Evolutionary conservation across 805 yeast genomes (phyloP), one percentile per base, ranked within the genome.

Genomic region (Priceomyces castillae): DNA sequence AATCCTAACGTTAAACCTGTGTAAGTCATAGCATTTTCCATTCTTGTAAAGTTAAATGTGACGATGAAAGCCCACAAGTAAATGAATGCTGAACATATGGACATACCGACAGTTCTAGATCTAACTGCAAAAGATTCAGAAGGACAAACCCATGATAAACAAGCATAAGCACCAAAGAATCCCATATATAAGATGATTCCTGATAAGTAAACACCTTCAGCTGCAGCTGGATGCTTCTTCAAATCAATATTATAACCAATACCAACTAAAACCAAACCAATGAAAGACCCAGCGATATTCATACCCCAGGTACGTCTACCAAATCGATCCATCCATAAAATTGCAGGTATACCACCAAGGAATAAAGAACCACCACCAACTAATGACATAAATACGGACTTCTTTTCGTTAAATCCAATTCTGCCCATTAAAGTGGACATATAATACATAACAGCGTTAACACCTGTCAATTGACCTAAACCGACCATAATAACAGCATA

Each of bases 91-190:
- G 80, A 72, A 54, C 81, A 71, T 43, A 80, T 73, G 15, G 86
- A 77, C 84, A 81, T 80, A 50, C 87, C 86, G 47, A 77, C 66
- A 12, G 84, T 74, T 63, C 86, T 76, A 37, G 82, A 71, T 46
- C 77, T 71, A 48, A 78, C 64, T 33, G 80, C 80, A 58, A 77
- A 82, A 14, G 78, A 75, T 56, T 82, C 88, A 3, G 87, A 73
- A 2, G 86, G 86, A 44, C 79, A 61, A 26, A 82, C 86, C 84
- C 85, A 82, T 1, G 87, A 81, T 55, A 81, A 71, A 47, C 82
- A 76, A 14, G 86, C 78, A 53, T 81, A 81, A 7, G 82, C 71
- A 43, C 86, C 88, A 46, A 81, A 82, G 72, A 80, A 80, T 41
- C 74, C 76, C 80, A 78, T 78, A 64, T 82, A 82, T 16, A 82